These are phyloP conservation scores for Amanita exitialis DNA, from an alignment of 768 basidiomycete species.

Conservation along the genomic window DNA sequence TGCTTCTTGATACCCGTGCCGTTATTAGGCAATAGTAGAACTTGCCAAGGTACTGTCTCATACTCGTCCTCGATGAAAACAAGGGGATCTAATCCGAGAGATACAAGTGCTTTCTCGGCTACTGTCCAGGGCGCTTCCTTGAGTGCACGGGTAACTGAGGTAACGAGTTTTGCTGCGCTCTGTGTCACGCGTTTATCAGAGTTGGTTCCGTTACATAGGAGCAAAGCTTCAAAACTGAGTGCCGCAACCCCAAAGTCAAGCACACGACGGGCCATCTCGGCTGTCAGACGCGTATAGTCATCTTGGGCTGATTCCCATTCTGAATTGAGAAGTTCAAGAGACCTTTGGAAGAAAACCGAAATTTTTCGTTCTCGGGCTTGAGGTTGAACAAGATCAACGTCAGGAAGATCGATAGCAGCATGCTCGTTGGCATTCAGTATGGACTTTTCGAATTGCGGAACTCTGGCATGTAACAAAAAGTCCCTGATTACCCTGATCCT, in stretches of 20 bases:
- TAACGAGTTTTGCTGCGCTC: constrained; percentile 42
- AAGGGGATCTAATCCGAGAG: constrained; percentile 59
- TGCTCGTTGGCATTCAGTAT: not conserved
- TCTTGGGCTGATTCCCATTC: constrained; percentile 35
- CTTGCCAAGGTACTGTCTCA: constrained; percentile 24
- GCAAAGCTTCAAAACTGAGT: constrained; percentile 58
- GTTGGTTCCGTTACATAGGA: constrained; percentile 54
- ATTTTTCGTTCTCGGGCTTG: constrained; percentile 50
- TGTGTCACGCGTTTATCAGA: constrained; percentile 55
- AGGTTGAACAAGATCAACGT: constrained; percentile 31
- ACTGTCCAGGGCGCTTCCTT: constrained; percentile 41
- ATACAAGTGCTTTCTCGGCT: constrained; percentile 54
- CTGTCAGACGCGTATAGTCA: constrained; percentile 31
- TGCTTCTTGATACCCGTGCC: constrained; percentile 58
- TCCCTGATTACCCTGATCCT: constrained; percentile 53
- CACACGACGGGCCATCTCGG: constrained; percentile 53
- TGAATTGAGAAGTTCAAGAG: constrained; percentile 37
- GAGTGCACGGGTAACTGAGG: constrained; percentile 25
- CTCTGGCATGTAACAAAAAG: constrained; percentile 55
- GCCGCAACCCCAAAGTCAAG: constrained; percentile 63
- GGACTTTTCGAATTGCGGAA: constrained; percentile 33
- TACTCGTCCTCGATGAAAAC: constrained; percentile 24
- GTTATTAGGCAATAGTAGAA: constrained; percentile 33
- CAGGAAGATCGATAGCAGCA: not conserved
- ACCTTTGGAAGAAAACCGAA: constrained; percentile 52